Conservation (phyloP, 1,284 basidiomycete genomes). For the Apiotrichum veenhuisii region DNA sequence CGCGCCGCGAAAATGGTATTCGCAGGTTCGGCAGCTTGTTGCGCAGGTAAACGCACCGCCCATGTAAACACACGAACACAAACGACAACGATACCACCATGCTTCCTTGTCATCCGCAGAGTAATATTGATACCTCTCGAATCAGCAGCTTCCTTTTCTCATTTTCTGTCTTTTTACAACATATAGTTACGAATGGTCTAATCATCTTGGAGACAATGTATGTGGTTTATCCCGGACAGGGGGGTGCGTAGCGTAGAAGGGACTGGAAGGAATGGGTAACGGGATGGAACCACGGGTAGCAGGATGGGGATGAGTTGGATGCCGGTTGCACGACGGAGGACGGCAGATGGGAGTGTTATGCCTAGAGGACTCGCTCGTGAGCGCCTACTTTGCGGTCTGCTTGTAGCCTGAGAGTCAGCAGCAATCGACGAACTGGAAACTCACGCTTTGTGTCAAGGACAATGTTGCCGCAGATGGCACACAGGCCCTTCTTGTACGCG, state of each 20-base stretch:
- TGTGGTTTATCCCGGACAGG: not conserved
- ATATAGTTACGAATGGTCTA: not conserved
- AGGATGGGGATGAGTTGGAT: too few relatives aligned
- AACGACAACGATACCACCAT: not conserved
- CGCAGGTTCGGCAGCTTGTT: constrained; percentile 38
- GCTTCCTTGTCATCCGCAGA: too few relatives aligned
- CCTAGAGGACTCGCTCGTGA: not conserved
- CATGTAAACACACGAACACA: not conserved
- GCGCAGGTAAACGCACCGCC: constrained; percentile 12
- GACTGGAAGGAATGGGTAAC: not conserved
- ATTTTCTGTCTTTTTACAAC: not conserved
- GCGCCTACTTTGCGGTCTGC: constrained; percentile 34
- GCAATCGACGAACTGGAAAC: constrained; percentile 3
- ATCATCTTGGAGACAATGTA: constrained; percentile 4
- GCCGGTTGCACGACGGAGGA: too few relatives aligned
- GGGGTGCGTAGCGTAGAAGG: not conserved
- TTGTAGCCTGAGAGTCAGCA: constrained; percentile 34
- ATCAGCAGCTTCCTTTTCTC: not conserved
- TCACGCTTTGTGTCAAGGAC: constrained; percentile 43
- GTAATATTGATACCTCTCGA: not conserved
- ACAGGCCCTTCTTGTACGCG: constrained; percentile 51
- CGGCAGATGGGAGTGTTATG: too few relatives aligned
- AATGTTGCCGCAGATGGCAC: constrained; percentile 48
- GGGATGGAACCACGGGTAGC: too few relatives aligned
- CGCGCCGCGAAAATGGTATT: constrained; percentile 12